Conservation (phyloP, 106 monocot species). For the Dioscorea dumetorum region DNA sequence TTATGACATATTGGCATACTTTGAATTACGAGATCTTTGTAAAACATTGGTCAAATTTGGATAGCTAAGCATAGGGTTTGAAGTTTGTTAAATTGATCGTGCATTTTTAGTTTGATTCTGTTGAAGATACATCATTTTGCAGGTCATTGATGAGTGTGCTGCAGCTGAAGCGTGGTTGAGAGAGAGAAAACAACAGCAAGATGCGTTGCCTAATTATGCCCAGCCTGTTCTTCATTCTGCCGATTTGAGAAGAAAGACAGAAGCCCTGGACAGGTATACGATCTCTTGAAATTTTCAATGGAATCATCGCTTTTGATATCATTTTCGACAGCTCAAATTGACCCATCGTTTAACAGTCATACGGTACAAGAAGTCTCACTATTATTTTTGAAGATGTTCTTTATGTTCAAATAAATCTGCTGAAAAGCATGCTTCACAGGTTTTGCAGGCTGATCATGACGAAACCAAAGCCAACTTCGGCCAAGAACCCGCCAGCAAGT, state of each 20-base stretch:
- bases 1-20: too few relatives aligned
- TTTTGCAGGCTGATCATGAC: slow-evolving; percentile 90
- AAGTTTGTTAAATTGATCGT: neutral
- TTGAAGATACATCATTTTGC: neutral
- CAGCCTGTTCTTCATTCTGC: slow-evolving; percentile 46
- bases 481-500: slow-evolving; percentile 56
- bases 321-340: too few relatives aligned
- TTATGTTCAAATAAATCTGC: too few relatives aligned
- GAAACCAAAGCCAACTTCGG: slow-evolving; percentile 71
- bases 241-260: slow-evolving; percentile 69
- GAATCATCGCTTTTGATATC: too few relatives aligned
- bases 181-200: slow-evolving; percentile 75
- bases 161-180: slow-evolving; percentile 70
- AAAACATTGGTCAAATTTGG: too few relatives aligned
- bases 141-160: slow-evolving; percentile 73
- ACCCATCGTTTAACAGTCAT: too few relatives aligned
- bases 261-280: slow-evolving; percentile 72
- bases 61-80: too few relatives aligned
- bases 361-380: too few relatives aligned
- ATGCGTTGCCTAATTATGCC: slow-evolving; percentile 59
- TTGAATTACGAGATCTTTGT: too few relatives aligned
- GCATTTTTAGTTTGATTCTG: neutral
- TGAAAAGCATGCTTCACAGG: slow-evolving; percentile 25
- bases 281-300: neutral
- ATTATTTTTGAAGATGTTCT: too few relatives aligned